Evolutionary conservation across 2,329 filamentous ascomycete species (phyloP), one percentile per base, ranked within the genome.

Genomic region (Sporothrix humicola): DNA sequence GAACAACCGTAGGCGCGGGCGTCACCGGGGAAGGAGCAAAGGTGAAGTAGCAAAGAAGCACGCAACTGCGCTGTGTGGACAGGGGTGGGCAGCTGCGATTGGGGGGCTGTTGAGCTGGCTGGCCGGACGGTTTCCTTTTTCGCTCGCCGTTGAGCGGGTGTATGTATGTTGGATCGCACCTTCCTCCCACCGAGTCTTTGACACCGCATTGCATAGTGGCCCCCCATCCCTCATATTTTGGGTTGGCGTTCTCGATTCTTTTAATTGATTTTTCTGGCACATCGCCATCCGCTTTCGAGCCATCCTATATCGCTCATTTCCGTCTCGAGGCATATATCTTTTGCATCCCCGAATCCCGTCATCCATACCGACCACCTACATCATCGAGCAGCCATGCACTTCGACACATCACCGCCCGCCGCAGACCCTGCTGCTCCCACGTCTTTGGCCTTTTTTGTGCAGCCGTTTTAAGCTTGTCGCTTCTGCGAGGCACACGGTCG

Each of bases 1-100:
- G 65, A 69, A 59, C 66, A 50, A 65, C 72, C 56, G 66, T 58
- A 20, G 58, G 68, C 61, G 48, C 37, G 72, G 72, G 46, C 72
- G 31, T 54, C 56, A 26, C 72, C 72, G 72, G 63, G 59, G 17
- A 66, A 46, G 63, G 65, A 63, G 42, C 7, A 63, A 26, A 66
- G 48, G 48, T 31, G 58, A n/a, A 65, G 13, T 5, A 37, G 31
- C 31, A 37, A 37, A 37, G 31, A 5, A 37, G 31, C 7, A 26
- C 23, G 31, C 31, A 37, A 6, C 31, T 37, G 42, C 15, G 8
- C 13, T 54, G 7, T 20, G 48, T 42, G 44, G 50, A 15, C 37
- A 65, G 59, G 59, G 37, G 59, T 44, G 8, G 37, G 20, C 37
- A 37, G 59, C 15, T 37, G 37, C 20, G 56, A 17, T 44, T 65